These are phyloP conservation scores for Xylaria multiplex DNA, from an alignment of 2,329 filamentous ascomycete genomes.

Conservation along the genomic window DNA sequence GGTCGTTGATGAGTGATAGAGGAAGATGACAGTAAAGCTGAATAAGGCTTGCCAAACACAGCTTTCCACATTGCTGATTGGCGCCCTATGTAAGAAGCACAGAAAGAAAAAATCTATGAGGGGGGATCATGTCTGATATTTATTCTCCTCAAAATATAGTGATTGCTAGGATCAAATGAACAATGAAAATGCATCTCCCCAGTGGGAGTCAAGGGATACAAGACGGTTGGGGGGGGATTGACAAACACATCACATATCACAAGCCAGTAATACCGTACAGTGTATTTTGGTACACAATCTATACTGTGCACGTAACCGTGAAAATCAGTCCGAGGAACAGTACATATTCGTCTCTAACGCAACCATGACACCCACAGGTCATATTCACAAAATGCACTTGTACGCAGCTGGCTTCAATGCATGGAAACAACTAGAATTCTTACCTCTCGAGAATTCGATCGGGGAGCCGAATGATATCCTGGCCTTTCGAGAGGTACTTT, in stretches of 20 bases:
- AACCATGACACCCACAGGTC: not conserved
- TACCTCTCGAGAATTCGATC: slow-evolving; percentile 1
- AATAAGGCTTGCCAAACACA: not conserved
- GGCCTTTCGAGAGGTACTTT: slow-evolving; percentile 57
- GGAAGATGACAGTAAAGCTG: not conserved
- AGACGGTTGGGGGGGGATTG: not conserved
- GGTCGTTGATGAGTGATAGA: not conserved
- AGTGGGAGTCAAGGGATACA: not conserved
- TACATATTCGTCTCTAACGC: not conserved
- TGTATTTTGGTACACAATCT: not conserved
- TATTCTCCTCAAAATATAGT: not conserved
- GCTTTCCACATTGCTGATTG: not conserved
- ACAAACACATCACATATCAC: too few species aligned
- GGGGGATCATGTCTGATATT: not conserved
- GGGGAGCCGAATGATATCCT: slow-evolving; percentile 58
- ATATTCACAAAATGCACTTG: slow-evolving; percentile 55
- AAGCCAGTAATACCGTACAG: not conserved
- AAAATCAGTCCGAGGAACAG: not conserved
- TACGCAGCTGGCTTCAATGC: slow-evolving; percentile 68
- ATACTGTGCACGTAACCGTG: slow-evolving; percentile 13
- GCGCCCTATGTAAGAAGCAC: too few species aligned
- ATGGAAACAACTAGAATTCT: slow-evolving; percentile 64
- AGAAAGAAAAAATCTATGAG: not conserved
- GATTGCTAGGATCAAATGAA: not conserved
- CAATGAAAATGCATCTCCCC: not conserved